Evolutionary conservation across 805 yeast genomes (phyloP), one percentile per base, ranked within the genome.

Genomic region (Lipomyces orientalis): DNA sequence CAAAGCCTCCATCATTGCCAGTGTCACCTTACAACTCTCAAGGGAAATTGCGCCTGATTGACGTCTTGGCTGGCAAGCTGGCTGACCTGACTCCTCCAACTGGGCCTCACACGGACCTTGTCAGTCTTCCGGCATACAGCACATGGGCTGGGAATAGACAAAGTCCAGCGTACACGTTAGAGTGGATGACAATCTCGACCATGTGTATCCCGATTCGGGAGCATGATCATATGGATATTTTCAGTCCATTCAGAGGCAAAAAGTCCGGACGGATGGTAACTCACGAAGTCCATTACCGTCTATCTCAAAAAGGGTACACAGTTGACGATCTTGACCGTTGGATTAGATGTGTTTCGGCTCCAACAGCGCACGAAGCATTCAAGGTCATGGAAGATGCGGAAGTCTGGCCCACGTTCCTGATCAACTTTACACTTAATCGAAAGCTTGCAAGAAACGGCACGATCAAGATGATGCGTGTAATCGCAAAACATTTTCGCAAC

Each of bases 141-240:
- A 46, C 29, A 10, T 19, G n/a, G 9, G 29, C n/a, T 14, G 49
- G 31, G 8, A 51, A 58, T 54, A 58, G 10, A 9, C 33, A n/a
- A 5, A 25, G 43, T 29, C 61, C 51, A 14, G 33, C 34, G 31
- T 52, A 55, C 54, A 12, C 64, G 9, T 19, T 60, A 9, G 68
- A 67, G 60, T 67, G 70, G 70, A 58, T 67, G 62, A 64, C 68
- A 22, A 39, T 64, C 16, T 35, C 68, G 16, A 61, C 68, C 2
- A 56, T 54, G 57, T 51, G n/a, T 9, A 54, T 64, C 7, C 70
- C 70, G 16, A 35, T 43, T 8, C 22, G 35, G 5, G 64, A 60
- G 3, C 70, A 67, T 52, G 70, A 67, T 37, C 68, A 64, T 34
- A 16, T 9, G n/a, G 68, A 67, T 43, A 34, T 61, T 9, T 58